phyloP scores from a whole-genome alignment of 202 grass and related monocot species.

The Alloteropsis angusta region DNA sequence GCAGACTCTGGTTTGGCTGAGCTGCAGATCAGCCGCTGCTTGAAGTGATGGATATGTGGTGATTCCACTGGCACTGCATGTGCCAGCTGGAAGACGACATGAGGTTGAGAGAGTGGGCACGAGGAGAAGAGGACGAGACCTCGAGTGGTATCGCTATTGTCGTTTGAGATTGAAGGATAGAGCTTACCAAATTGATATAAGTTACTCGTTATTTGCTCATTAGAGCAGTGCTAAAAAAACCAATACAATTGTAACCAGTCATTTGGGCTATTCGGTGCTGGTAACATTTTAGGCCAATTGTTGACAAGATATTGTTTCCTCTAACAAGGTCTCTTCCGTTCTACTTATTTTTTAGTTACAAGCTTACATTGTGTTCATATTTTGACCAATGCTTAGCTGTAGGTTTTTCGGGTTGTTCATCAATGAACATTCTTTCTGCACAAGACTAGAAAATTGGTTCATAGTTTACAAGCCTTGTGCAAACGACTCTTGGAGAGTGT shows the following conservation, averaged over 20 bases:
- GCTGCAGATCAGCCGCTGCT: neutral
- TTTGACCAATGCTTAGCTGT: neutral
- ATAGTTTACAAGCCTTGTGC: neutral
- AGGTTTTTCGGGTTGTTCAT: neutral
- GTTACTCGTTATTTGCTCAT: constrained; percentile 10
- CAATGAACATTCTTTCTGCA: neutral
- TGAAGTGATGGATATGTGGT: neutral
- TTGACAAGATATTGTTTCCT: neutral
- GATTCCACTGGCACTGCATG: neutral
- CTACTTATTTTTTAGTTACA: neutral
- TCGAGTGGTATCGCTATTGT: neutral
- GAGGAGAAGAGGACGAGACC: neutral
- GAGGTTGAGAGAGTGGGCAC: neutral
- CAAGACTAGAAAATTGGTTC: neutral
- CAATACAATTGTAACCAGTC: neutral
- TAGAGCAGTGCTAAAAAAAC: neutral
- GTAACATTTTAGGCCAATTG: neutral
- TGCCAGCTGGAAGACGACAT: neutral
- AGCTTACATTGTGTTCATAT: neutral
- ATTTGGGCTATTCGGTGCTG: neutral
- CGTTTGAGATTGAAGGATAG: neutral
- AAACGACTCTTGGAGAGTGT: neutral
- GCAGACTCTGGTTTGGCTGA: neutral
- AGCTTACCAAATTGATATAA: neutral
- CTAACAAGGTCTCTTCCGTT: neutral